Conservation (phyloP, 2,329 filamentous ascomycete genomes). For the Cadophora gregata region DNA sequence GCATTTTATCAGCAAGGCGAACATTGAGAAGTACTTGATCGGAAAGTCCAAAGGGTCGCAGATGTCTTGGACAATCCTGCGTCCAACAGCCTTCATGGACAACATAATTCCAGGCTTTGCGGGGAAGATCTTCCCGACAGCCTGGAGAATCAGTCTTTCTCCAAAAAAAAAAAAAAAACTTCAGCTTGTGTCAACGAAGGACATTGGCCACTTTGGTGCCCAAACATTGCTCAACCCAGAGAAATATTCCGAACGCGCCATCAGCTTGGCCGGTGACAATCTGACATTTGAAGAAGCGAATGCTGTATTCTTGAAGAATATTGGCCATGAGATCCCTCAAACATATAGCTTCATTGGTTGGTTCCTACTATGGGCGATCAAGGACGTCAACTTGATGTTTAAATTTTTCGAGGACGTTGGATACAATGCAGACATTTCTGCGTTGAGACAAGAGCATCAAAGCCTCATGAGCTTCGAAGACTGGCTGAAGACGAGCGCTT, state of each 20-base stretch:
- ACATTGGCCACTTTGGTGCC: slow-evolving; percentile 54
- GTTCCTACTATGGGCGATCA: slow-evolving; percentile 35
- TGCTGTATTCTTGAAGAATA: slow-evolving; percentile 41
- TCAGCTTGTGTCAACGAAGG: slow-evolving; percentile 50
- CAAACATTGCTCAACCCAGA: slow-evolving; percentile 50
- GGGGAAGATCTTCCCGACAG: slow-evolving; percentile 41
- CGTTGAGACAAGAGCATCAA: slow-evolving; percentile 49
- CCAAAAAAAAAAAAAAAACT: slow-evolving; percentile 45
- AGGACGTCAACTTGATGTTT: slow-evolving; percentile 42
- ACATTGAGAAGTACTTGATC: slow-evolving; percentile 62
- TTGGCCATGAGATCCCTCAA: slow-evolving; percentile 39
- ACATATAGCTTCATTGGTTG: slow-evolving; percentile 40
- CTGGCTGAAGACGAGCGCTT: slow-evolving; percentile 50
- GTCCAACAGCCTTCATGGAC: slow-evolving; percentile 63
- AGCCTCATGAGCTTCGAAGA: slow-evolving; percentile 51
- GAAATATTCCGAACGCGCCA: slow-evolving; percentile 46
- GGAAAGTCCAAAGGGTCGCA: slow-evolving; percentile 45
- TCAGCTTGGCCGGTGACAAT: slow-evolving; percentile 54
- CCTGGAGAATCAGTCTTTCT: slow-evolving; percentile 41
- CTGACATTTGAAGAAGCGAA: slow-evolving; percentile 47
- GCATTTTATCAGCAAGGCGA: slow-evolving; percentile 60
- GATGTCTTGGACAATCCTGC: slow-evolving; percentile 61
- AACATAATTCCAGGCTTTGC: slow-evolving; percentile 42
- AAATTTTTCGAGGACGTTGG: slow-evolving; percentile 41
- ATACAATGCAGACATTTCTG: slow-evolving; percentile 45